These are phyloP conservation scores for Scolecobasidium constrictum DNA, from an alignment of 2,329 filamentous ascomycete species.

Conservation along the genomic window DNA sequence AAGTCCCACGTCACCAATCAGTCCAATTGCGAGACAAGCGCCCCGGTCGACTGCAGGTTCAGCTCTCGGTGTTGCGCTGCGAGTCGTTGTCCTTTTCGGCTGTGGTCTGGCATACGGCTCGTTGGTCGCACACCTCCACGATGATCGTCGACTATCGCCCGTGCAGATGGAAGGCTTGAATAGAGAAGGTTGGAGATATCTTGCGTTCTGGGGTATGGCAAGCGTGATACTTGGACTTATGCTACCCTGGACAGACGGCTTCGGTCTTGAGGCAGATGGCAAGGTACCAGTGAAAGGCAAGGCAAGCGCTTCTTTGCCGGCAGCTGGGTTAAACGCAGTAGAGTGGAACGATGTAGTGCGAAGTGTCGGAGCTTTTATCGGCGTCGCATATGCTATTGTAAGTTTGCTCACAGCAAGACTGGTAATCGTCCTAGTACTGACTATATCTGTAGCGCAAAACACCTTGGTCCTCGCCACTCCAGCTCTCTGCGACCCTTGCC, in stretches of 20 bases:
- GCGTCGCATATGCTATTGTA: constrained; percentile 74
- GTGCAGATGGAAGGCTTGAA: constrained; percentile 48
- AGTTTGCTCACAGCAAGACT: too few relatives aligned
- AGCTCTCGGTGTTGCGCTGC: background rate
- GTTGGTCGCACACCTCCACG: constrained; percentile 69
- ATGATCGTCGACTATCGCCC: constrained; percentile 51
- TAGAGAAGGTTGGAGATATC: constrained; percentile 51
- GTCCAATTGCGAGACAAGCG: background rate
- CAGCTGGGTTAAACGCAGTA: constrained; percentile 33
- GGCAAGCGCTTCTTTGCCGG: constrained; percentile 3
- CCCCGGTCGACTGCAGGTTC: background rate
- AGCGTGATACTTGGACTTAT: constrained; percentile 69
- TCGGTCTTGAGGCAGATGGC: constrained; percentile 39
- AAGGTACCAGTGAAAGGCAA: background rate
- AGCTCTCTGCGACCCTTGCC: constrained; percentile 79
- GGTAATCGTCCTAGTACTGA: background rate
- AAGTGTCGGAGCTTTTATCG: constrained; percentile 60
- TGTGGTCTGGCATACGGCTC: constrained; percentile 77
- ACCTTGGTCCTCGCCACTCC: constrained; percentile 89
- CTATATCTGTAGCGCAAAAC: constrained; percentile 56
- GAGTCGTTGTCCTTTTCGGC: constrained; percentile 50
- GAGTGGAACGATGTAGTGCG: constrained; percentile 68
- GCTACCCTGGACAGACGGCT: constrained; percentile 71
- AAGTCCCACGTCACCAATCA: background rate
- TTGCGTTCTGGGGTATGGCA: constrained; percentile 70